Base-by-base conservation (phyloP, 306 rosid species). In the Pterocarpus santalinus region DNA sequence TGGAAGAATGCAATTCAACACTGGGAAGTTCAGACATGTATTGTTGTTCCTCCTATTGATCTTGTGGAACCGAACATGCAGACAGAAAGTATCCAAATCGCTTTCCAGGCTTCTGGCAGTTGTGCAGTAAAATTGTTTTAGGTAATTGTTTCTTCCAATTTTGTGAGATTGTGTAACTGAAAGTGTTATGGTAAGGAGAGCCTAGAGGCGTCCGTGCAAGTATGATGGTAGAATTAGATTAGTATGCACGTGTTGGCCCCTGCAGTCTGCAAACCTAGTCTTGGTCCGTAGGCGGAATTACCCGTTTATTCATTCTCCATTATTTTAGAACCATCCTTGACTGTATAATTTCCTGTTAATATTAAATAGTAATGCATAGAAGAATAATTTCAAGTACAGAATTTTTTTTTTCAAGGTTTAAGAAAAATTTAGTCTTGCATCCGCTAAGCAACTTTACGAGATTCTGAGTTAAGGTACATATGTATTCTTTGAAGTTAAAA, bases 21-120 rank as follows among this genome's bases (percentile, higher is more conserved):
- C 61, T 6, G 16, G 46, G 57, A 60, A 35, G 28, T 4, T n/a
- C 30, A 82, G 60, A 39, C 28, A 41, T 72, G 13, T 9, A 28
- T 38, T 67, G 32, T 58, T 30, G 52, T 55, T 73, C 22, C 46
- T 71, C 78, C 41, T 66, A 66, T 57, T 75, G 81, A 58, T 81
- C 14, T 39, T 81, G 22, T 61, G 71, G 75, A 46, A 33, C 46
- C 65, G 12, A 55, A 36, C 58, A 17, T 73, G 52, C 14, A 2
- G 52, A 16, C 30, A 72, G 8, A 52, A 4, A 58, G 44, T 53
- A 65, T 65, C 34, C 44, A 46, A 43, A 52, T 80, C 64, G 47
- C 36, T 41, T 72, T 49, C 16, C 69, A 41, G 56, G 76, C 33
- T 56, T 33, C 69, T 41, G 49, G 36, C 30, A 15, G 28, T 41